A percentile compares a stretch with the other conserved stretches of the same genome.
Conservation (phyloP, 768 basidiomycete genomes). For the Termitomyces sp. region DNA sequence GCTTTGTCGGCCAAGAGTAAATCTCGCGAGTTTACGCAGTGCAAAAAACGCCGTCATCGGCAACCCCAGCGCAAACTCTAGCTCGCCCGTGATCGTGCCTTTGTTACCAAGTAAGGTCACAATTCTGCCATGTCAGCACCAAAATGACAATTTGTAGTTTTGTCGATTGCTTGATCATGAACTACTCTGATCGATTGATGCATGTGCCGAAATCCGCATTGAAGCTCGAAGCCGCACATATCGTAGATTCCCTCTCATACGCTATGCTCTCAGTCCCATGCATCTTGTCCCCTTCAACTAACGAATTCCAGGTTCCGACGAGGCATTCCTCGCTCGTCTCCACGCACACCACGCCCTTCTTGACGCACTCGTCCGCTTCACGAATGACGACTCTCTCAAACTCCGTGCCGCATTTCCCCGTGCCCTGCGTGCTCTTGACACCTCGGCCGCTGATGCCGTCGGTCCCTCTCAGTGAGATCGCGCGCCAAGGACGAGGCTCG, state of each 20-base stretch:
- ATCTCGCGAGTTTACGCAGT: constrained; percentile 44
- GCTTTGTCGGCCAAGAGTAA: no score
- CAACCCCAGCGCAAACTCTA: constrained; percentile 27
- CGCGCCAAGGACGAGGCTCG: constrained; percentile 46
- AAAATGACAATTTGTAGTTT: constrained; percentile 31
- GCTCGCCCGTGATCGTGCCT: no score
- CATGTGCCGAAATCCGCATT: constrained; percentile 39
- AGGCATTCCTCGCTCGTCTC: constrained; percentile 52
- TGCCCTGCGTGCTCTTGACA: constrained; percentile 52
- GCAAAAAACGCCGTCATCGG: constrained; percentile 77
- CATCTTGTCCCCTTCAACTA: background rate
- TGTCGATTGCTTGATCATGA: constrained; percentile 57
- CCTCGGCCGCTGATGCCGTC: constrained; percentile 58
- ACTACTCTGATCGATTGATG: constrained; percentile 29
- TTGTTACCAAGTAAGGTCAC: no score
- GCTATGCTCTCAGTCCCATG: constrained; percentile 27
- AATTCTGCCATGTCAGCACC: no score
- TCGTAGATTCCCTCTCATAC: constrained; percentile 68
- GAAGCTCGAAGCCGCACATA: constrained; percentile 60
- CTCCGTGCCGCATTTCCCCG: constrained; percentile 57
- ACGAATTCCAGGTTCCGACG: constrained; percentile 45
- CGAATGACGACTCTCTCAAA: constrained; percentile 20
- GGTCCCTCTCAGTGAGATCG: constrained; percentile 69
- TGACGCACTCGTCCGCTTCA: constrained; percentile 50
- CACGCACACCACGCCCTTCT: constrained; percentile 55